Base-by-base conservation (phyloP, 805 yeast genomes). In the Metschnikowia lachancei region DNA sequence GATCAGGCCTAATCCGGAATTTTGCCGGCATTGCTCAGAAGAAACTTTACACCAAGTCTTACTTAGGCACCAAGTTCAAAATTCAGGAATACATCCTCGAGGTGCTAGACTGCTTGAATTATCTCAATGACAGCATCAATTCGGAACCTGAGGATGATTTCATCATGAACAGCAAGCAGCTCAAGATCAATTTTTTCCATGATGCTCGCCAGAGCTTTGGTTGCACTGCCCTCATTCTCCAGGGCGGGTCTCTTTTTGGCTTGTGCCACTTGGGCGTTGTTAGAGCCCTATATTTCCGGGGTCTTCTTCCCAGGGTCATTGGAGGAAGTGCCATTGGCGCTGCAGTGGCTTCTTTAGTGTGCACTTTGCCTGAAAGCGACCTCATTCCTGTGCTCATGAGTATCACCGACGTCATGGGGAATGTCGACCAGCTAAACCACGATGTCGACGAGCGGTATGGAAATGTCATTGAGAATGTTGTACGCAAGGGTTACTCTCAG, bases 251-350 rank as follows among this genome's bases (percentile, higher is more conserved):
- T 0, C 68, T 94, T 18, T 94, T 92, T 68, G 98, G 99, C 0
- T 69, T 94, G 51, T 91, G 96, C 58, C 99, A 94, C 64, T 62
- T 94, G 30, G 99, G 99, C 1, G 96, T 91, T 1, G 87, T 92
- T 8, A 85, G 85, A 52, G 92, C 94, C 0, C 70, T 94, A n/a
- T 78, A 84, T 50, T 76, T 77, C 53, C 82, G 85, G 52, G 84
- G 86, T 1, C 67, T 91, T 32, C 70, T 94, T 42, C 99, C 99
- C 0, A 70, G 85, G 35, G 86, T 94, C 2, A 81, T 92, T 18
- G 87, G 92, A 6, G 99, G 99, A 0, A 85, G 91, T 47, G 94
- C 97, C 0, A 86, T 89, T 50, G 99, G 99, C 1, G 95, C 98
- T 0, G 84, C 91, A 1, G 90, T 91, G 16, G 98, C 96, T 0